Percentiles rank a stretch among this genome's conserved stretches.
Evolutionary conservation across 2,329 filamentous ascomycete species (phyloP).

Genomic region (Emmonsia crescens): DNA sequence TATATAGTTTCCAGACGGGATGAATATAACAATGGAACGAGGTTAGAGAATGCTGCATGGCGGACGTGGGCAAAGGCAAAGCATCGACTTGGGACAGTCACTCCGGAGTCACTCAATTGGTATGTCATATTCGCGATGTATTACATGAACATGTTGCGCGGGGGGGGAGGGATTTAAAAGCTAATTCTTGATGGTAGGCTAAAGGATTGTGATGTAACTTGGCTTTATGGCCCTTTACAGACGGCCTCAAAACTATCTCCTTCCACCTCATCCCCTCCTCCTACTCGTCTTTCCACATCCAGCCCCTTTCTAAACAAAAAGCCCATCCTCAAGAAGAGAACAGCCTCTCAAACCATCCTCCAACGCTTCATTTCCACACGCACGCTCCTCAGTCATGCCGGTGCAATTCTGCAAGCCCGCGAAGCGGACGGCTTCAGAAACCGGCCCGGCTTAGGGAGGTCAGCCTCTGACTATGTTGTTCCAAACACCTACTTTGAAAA

Average conservation of each 20-base stretch:
- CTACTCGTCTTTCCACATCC: slow-evolving; percentile 47
- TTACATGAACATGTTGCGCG: background rate
- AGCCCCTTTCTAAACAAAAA: slow-evolving; percentile 64
- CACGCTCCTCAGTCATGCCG: slow-evolving; percentile 79
- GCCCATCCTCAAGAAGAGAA: slow-evolving; percentile 91
- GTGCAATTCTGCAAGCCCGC: slow-evolving; percentile 75
- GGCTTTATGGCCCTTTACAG: slow-evolving; percentile 90
- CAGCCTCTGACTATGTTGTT: slow-evolving; percentile 58
- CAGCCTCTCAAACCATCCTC: slow-evolving; percentile 90
- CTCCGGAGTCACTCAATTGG: slow-evolving; percentile 90
- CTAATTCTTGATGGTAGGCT: slow-evolving; percentile 49
- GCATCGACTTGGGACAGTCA: slow-evolving; percentile 74
- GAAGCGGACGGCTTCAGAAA: slow-evolving; percentile 48
- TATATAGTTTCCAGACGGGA: slow-evolving; percentile 74
- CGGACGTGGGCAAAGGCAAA: slow-evolving; percentile 92
- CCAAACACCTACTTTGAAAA: slow-evolving; percentile 50
- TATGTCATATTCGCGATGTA: slow-evolving; percentile 28
- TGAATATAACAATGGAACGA: slow-evolving; percentile 67
- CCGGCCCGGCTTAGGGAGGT: slow-evolving; percentile 48
- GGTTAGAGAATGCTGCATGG: slow-evolving; percentile 94
- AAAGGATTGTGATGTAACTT: slow-evolving; percentile 94
- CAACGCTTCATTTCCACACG: slow-evolving; percentile 80
- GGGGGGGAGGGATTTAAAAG: background rate
- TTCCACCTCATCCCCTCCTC: slow-evolving; percentile 39
- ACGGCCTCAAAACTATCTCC: slow-evolving; percentile 49